Evolutionary conservation across 352 stramenopile species (phyloP).

Genomic region (Pythium rhizo-oryzae): DNA sequence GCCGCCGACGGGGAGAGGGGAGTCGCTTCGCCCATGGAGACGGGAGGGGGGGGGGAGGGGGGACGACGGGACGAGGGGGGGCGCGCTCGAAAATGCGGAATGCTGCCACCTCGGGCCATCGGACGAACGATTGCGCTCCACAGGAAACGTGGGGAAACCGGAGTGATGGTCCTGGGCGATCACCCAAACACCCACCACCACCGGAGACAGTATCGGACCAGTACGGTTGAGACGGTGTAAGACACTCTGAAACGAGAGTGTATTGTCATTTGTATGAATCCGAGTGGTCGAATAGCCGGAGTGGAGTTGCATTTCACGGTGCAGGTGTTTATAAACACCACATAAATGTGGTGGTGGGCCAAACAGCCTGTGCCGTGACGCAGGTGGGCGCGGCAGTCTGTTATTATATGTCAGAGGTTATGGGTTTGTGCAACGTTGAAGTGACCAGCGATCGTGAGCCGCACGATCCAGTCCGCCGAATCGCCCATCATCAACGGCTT

Average conservation of each 20-base stretch:
- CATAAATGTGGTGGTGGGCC: slow-evolving; percentile 17
- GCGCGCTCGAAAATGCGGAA: slow-evolving; percentile 11
- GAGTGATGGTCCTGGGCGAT: slow-evolving; percentile 25
- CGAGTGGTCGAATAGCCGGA: slow-evolving; percentile 9
- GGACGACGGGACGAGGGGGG: neutral
- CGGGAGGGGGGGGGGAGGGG: neutral
- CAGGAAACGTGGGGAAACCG: slow-evolving; percentile 18
- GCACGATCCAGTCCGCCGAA: slow-evolving; percentile 8
- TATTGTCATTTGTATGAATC: neutral
- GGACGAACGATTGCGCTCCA: slow-evolving; percentile 26
- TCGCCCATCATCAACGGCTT: neutral
- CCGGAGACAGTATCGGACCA: slow-evolving; percentile 6
- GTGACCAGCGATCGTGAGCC: slow-evolving; percentile 18
- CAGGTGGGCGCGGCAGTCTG: neutral
- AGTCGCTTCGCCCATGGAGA: slow-evolving; percentile 25
- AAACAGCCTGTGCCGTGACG: slow-evolving; percentile 4
- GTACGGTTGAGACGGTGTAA: slow-evolving; percentile 7
- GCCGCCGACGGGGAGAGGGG: slow-evolving; percentile 11
- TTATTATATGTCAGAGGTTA: slow-evolving; percentile 23
- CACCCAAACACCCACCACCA: slow-evolving; percentile 30
- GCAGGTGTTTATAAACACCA: neutral
- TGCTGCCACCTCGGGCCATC: neutral
- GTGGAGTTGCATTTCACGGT: slow-evolving; percentile 7
- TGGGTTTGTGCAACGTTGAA: slow-evolving; percentile 34
- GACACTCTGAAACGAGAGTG: neutral